These are phyloP conservation scores for Beauveria bassiana DNA, from an alignment of 2,329 filamentous ascomycete species.

Conservation along the genomic window DNA sequence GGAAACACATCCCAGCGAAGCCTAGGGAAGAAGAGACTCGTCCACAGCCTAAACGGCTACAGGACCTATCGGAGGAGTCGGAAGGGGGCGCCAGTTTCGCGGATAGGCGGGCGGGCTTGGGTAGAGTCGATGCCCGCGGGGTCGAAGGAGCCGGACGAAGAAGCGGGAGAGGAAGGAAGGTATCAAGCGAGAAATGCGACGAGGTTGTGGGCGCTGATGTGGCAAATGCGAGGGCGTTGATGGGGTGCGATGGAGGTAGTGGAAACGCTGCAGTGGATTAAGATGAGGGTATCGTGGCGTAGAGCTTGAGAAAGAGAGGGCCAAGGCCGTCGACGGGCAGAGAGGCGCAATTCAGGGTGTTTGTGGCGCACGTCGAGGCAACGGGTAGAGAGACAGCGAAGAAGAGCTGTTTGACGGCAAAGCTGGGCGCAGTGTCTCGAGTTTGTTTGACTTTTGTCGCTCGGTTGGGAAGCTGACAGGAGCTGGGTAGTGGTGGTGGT, in stretches of 20 bases:
- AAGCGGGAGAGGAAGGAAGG: background rate
- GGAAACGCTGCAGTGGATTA: background rate
- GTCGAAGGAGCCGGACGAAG: background rate
- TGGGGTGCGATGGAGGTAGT: background rate
- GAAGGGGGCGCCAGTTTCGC: conserved; percentile 5
- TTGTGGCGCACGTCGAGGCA: background rate
- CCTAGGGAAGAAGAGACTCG: background rate
- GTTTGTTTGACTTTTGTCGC: background rate
- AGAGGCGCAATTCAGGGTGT: background rate
- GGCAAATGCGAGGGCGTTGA: background rate
- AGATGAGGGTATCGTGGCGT: background rate
- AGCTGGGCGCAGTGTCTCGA: background rate
- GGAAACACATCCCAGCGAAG: conserved; percentile 52
- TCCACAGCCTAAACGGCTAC: conserved; percentile 5
- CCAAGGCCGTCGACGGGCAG: background rate
- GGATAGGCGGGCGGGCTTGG: background rate
- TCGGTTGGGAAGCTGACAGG: background rate
- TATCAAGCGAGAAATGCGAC: background rate
- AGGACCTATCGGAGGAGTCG: background rate
- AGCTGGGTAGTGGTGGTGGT: background rate
- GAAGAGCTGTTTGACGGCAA: background rate
- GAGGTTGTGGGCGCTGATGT: background rate
- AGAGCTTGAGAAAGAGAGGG: background rate
- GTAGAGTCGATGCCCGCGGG: background rate
- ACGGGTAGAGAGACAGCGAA: background rate